phyloP scores from a whole-genome alignment of 2,329 filamentous ascomycete genomes.

The Apiospora aurea region DNA sequence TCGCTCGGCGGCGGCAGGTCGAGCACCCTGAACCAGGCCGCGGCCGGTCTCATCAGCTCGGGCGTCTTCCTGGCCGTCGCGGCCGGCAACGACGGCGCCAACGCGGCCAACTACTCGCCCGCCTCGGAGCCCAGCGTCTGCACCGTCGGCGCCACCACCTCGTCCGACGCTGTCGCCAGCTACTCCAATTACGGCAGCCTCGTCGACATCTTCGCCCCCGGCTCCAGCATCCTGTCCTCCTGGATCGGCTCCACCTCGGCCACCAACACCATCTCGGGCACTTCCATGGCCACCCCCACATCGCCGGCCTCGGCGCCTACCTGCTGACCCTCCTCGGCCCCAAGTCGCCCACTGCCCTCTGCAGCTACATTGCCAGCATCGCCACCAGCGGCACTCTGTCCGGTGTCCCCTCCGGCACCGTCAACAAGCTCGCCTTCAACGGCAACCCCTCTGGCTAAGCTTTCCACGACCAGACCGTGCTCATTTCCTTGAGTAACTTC shows the following conservation, averaged over 20 bases:
- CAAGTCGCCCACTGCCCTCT: slow-evolving; percentile 53
- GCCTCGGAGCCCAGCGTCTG: slow-evolving; percentile 56
- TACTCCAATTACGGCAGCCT: slow-evolving; percentile 61
- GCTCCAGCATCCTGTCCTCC: slow-evolving; percentile 40
- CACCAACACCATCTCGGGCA: slow-evolving; percentile 54
- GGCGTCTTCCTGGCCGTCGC: slow-evolving; percentile 63
- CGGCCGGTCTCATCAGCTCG: slow-evolving; percentile 50
- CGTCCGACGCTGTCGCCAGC: slow-evolving; percentile 47
- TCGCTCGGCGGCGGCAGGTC: slow-evolving; percentile 59
- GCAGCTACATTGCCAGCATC: slow-evolving; percentile 52
- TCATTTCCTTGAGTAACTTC: neutral
- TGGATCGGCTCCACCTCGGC: slow-evolving; percentile 41
- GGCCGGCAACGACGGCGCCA: slow-evolving; percentile 57
- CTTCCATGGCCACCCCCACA: slow-evolving; percentile 48
- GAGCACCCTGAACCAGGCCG: slow-evolving; percentile 57
- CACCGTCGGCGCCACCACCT: slow-evolving; percentile 59
- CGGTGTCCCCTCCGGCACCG: slow-evolving; percentile 50
- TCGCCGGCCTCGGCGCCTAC: slow-evolving; percentile 47
- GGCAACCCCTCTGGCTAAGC: slow-evolving; percentile 46
- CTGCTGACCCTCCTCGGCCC: slow-evolving; percentile 52
- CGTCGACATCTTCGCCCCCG: slow-evolving; percentile 58
- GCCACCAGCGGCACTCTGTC: slow-evolving; percentile 50
- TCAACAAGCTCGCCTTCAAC: slow-evolving; percentile 65
- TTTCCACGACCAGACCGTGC: neutral
- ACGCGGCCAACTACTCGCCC: slow-evolving; percentile 55